Evolutionary conservation across 2,329 filamentous ascomycete genomes (phyloP).

Genomic region (Scleromitrula shiraiana): DNA sequence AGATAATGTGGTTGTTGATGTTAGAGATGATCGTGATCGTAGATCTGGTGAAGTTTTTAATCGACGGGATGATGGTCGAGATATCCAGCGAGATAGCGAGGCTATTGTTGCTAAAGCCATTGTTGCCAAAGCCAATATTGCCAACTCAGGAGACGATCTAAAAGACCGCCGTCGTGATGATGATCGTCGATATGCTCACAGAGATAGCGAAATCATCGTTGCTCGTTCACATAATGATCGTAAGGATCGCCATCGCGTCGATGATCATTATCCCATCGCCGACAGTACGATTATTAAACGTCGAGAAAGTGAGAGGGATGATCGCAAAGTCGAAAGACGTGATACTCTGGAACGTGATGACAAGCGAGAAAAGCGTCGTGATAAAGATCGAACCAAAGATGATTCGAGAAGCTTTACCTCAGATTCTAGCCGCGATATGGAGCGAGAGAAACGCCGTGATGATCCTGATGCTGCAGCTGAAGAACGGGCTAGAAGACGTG

Average conservation of each 20-base stretch:
- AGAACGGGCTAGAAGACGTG: constrained; percentile 25
- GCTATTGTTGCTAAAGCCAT: no score
- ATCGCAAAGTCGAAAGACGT: constrained; percentile 18
- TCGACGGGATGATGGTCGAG: no score
- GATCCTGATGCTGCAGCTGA: constrained; percentile 25
- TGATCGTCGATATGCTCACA: constrained; percentile 15
- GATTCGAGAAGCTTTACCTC: constrained; percentile 14
- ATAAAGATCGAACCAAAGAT: constrained; percentile 20
- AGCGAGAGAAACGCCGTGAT: constrained; percentile 24
- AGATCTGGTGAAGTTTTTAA: no score
- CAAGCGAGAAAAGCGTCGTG: constrained; percentile 20
- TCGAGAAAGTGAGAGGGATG: constrained; percentile 17
- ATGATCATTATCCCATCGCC: constrained; percentile 6
- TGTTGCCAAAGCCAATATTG: no score
- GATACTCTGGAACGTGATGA: constrained; percentile 21
- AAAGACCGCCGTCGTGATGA: constrained; percentile 16
- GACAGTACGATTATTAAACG: constrained; percentile 14
- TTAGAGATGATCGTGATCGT: no score
- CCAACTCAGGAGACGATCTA: no score
- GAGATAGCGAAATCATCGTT: no score
- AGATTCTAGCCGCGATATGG: constrained; percentile 19
- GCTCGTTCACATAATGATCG: no score
- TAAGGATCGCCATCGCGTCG: constrained; percentile 7
- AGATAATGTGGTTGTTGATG: no score
- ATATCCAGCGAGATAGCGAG: no score